A percentile compares a stretch with the other conserved stretches of the same genome.
Evolutionary conservation across 2,329 filamentous ascomycete genomes (phyloP).

Genomic region (Emmonsiellopsis sp.): DNA sequence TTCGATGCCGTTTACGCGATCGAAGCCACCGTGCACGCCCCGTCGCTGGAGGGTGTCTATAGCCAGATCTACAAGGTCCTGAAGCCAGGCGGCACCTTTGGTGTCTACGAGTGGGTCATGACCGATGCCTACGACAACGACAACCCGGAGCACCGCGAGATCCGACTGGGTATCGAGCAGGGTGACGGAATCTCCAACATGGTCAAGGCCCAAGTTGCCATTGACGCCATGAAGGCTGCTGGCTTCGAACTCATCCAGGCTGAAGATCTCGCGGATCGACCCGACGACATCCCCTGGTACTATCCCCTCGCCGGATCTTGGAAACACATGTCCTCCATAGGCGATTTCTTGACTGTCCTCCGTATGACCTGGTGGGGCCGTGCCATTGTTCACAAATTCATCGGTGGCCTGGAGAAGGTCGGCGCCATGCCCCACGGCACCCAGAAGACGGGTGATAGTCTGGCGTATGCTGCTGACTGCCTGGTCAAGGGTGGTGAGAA

Average conservation of each 20-base stretch:
- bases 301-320: slow-evolving; percentile 82
- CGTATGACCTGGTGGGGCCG: slow-evolving; percentile 85
- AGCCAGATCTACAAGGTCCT: slow-evolving; percentile 88
- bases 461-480: slow-evolving; percentile 72
- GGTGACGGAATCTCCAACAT: slow-evolving; percentile 97
- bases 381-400: slow-evolving; percentile 62
- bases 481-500: slow-evolving; percentile 77
- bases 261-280: slow-evolving; percentile 75
- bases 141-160: slow-evolving; percentile 76
- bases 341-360: slow-evolving; percentile 72
- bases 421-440: slow-evolving; percentile 72
- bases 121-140: slow-evolving; percentile 88
- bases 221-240: slow-evolving; percentile 74
- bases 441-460: slow-evolving; percentile 87
- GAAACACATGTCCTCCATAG: slow-evolving; percentile 68
- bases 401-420: slow-evolving; percentile 66
- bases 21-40: slow-evolving; percentile 92
- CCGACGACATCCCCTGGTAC: slow-evolving; percentile 80
- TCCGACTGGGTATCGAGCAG: slow-evolving; percentile 89
- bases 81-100: slow-evolving; percentile 91
- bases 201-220: slow-evolving; percentile 73
- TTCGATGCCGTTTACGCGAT: slow-evolving; percentile 97
- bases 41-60: slow-evolving; percentile 84
- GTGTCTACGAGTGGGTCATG: slow-evolving; percentile 99
- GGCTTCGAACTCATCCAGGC: slow-evolving; percentile 77